phyloP scores from a whole-genome alignment of 805 yeast species.

The Starmerella asiatica region DNA sequence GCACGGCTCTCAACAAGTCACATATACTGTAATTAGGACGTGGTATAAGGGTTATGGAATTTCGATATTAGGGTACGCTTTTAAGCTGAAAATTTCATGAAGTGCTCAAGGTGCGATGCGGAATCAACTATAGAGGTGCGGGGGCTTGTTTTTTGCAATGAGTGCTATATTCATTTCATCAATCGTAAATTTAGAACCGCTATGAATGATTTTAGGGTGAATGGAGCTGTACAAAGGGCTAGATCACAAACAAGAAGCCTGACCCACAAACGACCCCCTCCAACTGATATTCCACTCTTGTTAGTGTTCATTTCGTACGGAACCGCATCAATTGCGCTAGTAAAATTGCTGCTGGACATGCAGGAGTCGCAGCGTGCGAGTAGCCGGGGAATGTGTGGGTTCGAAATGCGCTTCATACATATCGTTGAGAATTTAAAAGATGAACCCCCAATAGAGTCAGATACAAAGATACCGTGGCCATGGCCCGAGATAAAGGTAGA shows the following conservation, averaged over 20 bases:
- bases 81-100: conserved; percentile 2
- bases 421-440: conserved; percentile 19
- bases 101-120: conserved; percentile 14
- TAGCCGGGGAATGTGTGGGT: conserved; percentile 58
- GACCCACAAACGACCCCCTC: not conserved
- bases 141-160: conserved; percentile 48
- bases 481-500: conserved; percentile 9
- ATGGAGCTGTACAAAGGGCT: conserved; percentile 33
- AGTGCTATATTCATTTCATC: conserved; percentile 60
- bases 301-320: conserved; percentile 50
- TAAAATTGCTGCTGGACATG: conserved; percentile 52
- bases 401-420: conserved; percentile 40
- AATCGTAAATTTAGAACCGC: conserved; percentile 69
- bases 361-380: conserved; percentile 47
- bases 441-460: too few relatives aligned
- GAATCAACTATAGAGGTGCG: conserved; percentile 25
- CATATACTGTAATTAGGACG: too few relatives aligned
- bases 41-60: too few relatives aligned
- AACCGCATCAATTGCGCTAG: conserved; percentile 47
- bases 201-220: conserved; percentile 67
- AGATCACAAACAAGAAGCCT: conserved; percentile 18
- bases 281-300: conserved; percentile 25
- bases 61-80: not conserved
- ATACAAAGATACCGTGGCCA: too few relatives aligned
- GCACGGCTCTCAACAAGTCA: too few relatives aligned